phyloP scores from a whole-genome alignment of 2,329 filamentous ascomycete species.

The Scedosporium apiospermum region DNA sequence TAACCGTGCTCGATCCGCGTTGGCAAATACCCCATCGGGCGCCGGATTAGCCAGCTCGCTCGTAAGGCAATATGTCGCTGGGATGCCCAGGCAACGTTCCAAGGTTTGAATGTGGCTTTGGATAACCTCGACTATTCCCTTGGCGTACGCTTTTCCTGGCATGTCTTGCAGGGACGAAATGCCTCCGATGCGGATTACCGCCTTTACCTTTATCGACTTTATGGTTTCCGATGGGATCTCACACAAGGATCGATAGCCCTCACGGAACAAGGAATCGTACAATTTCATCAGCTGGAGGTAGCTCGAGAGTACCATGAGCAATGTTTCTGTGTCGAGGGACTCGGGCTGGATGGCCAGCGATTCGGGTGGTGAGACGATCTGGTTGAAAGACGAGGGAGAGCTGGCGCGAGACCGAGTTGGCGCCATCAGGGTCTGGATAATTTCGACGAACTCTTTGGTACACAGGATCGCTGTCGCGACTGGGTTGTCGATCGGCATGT shows the following conservation, averaged over 20 bases:
- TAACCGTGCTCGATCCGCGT: slow-evolving; percentile 12
- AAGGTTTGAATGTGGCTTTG: slow-evolving; percentile 12
- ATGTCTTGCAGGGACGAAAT: slow-evolving; percentile 15
- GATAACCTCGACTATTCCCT: slow-evolving; percentile 13
- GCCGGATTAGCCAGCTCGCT: slow-evolving; percentile 8
- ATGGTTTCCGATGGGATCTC: slow-evolving; percentile 9
- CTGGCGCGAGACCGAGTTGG: background rate
- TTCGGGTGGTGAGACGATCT: background rate
- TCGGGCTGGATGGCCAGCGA: background rate
- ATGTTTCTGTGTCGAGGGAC: slow-evolving; percentile 12
- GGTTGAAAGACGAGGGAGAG: background rate
- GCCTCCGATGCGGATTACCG: slow-evolving; percentile 15
- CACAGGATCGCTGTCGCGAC: slow-evolving; percentile 10
- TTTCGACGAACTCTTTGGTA: slow-evolving; percentile 11
- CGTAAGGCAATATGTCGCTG: slow-evolving; percentile 13
- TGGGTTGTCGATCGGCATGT: slow-evolving; percentile 9
- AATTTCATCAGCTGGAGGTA: slow-evolving; percentile 14
- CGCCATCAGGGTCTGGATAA: slow-evolving; percentile 10
- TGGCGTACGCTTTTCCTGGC: slow-evolving; percentile 14
- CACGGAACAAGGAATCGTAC: slow-evolving; percentile 12
- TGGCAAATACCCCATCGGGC: slow-evolving; percentile 10
- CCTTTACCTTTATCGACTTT: slow-evolving; percentile 14
- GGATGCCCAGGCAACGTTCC: slow-evolving; percentile 14
- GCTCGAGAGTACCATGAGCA: slow-evolving; percentile 12
- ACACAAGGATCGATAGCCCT: slow-evolving; percentile 10